Base-by-base conservation (phyloP, 2,329 filamentous ascomycete species). In the Aureobasidium sp. region DNA sequence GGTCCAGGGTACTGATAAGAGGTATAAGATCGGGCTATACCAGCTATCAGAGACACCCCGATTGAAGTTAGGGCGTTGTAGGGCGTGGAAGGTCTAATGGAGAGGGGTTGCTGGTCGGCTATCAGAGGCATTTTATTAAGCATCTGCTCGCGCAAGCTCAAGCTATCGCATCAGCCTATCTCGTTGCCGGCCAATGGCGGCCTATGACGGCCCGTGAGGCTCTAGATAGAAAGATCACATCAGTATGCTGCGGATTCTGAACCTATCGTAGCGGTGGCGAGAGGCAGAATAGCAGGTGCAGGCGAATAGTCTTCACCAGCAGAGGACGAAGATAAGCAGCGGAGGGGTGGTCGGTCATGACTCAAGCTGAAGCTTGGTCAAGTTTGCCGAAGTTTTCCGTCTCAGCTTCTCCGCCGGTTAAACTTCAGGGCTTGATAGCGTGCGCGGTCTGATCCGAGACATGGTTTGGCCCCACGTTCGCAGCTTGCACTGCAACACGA, bases 351-450 rank as follows among this genome's bases (percentile, higher is more conserved):
- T 30, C 25, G 34, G 32, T 17, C 47, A 32, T 50, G 47, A 50
- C 47, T 50, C 47, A 50, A n/a, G 35, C 14, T 27, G 37, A 22
- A 24, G 35, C 19, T 32, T 10, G 14, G 4, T n/a, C 8, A 5
- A 49, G 34, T 38, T 49, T 38, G n/a, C 45, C 45, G 45, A 49
- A 50, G 35, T 40, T 50, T 40, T 3, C 47, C 47, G 47, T 14
- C 24, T 19, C 19, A 11, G 12, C 22, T 49, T 38, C 24, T 16
- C 45, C 45, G 34, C 45, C 45, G 45, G 45, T 19, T 29, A 49
- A 49, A 49, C 12, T 21, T 38, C 34, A 49, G 45, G 45, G 45
- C 22, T 49, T 19, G n/a, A 29, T 12, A n/a, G 45, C 21, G 24
- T 12, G 16, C 14, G 24, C 45, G 34, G 45, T n/a, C 14, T 10